Evolutionary conservation across 2,329 filamentous ascomycete genomes (phyloP), one percentile per base, ranked within the genome.

Genomic region (Chalaropsis ovoidea): DNA sequence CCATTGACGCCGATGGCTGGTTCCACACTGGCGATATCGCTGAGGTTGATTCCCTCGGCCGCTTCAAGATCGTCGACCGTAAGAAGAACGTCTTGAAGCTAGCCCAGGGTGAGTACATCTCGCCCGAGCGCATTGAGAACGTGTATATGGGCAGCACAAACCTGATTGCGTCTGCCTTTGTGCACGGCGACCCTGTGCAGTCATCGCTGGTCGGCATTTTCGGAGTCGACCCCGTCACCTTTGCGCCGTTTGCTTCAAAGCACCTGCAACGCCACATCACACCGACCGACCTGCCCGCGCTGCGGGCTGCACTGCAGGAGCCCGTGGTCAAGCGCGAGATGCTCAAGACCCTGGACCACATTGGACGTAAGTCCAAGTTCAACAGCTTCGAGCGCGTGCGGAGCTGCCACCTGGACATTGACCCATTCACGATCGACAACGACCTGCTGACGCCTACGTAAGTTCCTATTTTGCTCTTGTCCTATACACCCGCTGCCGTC

Each of bases 11-110:
- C 41, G 91, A 96, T 69, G 94, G 94, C 68, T 99, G 94, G 94
- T 97, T 99, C 83, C 88, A 89, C 74, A 96, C 91, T 0, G 94
- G 94, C 65, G 94, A 99, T 72, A 93, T 99, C 70, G 90, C 86
- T 72, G 83, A 86, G 69, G 81, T 99, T 27, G 94, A 99, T 75
- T 85, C 86, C 70, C 76, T 89, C 72, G 94, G 94, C 68, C 89
- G 92, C 68, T 87, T 97, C 80, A 86, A 84, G 76, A 95, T 99
- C 76, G 87, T 99, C 71, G 94, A 99, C 76, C 91, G 94, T 71
- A 87, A 91, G 77, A 99, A 99, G 87, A 97, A 97, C 77, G 90
- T 99, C n/a, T 85, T 99, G 73, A 99, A 99, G 82, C 84, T 99
- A 65, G 87, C 93, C 0, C 94, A 99, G 76, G 94, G 94, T 75